These are phyloP conservation scores for Mixia osmundae DNA, from an alignment of 1,284 basidiomycete genomes.

Conservation along the genomic window DNA sequence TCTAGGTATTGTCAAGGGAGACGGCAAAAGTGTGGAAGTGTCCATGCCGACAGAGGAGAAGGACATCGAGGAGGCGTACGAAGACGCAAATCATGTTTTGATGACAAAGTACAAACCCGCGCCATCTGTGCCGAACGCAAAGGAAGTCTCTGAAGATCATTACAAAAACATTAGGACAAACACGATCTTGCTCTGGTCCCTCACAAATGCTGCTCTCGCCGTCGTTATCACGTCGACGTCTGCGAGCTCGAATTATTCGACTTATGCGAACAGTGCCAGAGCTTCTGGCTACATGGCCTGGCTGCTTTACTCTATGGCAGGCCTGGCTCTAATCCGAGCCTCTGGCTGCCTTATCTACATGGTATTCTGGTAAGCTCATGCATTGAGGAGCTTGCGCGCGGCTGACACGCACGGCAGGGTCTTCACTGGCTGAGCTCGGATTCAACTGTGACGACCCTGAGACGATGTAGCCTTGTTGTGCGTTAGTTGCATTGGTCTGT, in stretches of 20 bases:
- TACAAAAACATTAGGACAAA: constrained; percentile 72
- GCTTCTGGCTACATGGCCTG: constrained; percentile 56
- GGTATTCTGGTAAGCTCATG: too few species aligned
- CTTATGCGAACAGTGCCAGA: constrained; percentile 2
- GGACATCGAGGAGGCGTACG: constrained; percentile 20
- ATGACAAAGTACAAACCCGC: constrained; percentile 43
- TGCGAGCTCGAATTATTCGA: constrained; percentile 7
- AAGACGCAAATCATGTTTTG: constrained; percentile 51
- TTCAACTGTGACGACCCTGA: too few species aligned
- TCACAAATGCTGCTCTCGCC: constrained; percentile 54
- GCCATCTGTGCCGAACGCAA: constrained; percentile 33
- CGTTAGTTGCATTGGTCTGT: too few species aligned
- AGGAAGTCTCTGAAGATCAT: constrained; percentile 59
- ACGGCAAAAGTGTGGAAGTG: constrained; percentile 43
- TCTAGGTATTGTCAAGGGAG: constrained; percentile 43
- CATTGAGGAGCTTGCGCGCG: too few species aligned
- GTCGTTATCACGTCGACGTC: constrained; percentile 41
- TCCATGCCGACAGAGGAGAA: constrained; percentile 53
- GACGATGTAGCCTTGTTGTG: too few species aligned
- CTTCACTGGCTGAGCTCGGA: too few species aligned
- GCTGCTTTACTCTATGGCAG: constrained; percentile 58
- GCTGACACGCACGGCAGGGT: too few species aligned
- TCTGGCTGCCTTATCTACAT: constrained; percentile 5
- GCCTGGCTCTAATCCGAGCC: constrained; percentile 26
- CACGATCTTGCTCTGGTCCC: constrained; percentile 53